These are phyloP conservation scores for Aspergillus ellipticus DNA, from an alignment of 495 filamentous ascomycete genomes.

Conservation along the genomic window DNA sequence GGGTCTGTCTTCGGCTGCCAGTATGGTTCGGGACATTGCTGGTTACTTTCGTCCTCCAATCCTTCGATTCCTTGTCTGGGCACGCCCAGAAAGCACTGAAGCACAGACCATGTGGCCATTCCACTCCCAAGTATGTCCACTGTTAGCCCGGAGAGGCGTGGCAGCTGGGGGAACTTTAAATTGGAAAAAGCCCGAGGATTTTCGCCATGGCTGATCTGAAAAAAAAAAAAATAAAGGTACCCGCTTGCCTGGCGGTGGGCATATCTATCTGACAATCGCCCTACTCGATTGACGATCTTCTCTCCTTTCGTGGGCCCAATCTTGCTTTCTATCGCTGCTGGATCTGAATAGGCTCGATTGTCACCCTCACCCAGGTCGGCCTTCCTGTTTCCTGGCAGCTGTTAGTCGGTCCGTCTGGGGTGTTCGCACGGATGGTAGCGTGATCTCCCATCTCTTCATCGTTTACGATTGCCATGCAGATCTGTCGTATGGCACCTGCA, in stretches of 20 bases:
- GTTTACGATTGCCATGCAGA: slow-evolving; percentile 15
- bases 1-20: neutral
- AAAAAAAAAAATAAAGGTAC: slow-evolving; percentile 11
- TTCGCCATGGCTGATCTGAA: slow-evolving; percentile 15
- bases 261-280: slow-evolving; percentile 17
- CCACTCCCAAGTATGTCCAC: slow-evolving; percentile 1
- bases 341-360: slow-evolving; percentile 1
- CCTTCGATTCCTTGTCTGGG: neutral
- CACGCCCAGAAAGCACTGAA: slow-evolving; percentile 1
- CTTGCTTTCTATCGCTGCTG: slow-evolving; percentile 2
- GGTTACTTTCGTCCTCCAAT: neutral
- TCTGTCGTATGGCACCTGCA: slow-evolving; percentile 16
- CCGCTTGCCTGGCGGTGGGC: slow-evolving; percentile 13
- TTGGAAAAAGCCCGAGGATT: slow-evolving; percentile 15
- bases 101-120: slow-evolving; percentile 13
- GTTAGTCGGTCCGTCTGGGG: neutral
- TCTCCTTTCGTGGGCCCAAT: slow-evolving; percentile 11
- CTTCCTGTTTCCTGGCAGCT: neutral
- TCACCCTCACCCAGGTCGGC: neutral
- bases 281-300: slow-evolving; percentile 14
- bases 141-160: neutral
- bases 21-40: neutral
- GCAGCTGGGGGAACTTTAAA: slow-evolving; percentile 11
- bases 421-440: neutral
- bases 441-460: slow-evolving; percentile 7